Percentiles rank a stretch among this genome's conserved stretches.
phyloP scores from a whole-genome alignment of 1,284 basidiomycete genomes.

The Naganishia cerealis region DNA sequence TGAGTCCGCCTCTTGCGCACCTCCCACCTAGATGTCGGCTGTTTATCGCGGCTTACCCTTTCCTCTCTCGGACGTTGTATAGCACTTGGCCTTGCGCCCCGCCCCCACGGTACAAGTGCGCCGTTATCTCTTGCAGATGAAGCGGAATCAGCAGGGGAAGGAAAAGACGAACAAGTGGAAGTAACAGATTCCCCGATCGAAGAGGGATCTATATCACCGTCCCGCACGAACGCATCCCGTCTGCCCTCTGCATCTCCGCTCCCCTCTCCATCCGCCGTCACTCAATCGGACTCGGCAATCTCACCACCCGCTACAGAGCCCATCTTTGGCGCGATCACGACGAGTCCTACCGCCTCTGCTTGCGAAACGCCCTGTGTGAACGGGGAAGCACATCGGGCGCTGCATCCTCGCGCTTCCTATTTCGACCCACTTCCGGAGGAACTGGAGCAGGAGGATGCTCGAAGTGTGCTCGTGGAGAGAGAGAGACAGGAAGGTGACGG shows the following conservation, averaged over 20 bases:
- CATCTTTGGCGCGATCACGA: slow-evolving; percentile 5
- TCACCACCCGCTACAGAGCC: background rate
- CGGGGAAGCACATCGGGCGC: background rate
- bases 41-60: background rate
- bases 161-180: background rate
- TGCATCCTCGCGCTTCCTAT: background rate
- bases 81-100: background rate
- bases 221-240: no score
- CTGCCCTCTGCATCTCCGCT: background rate
- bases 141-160: background rate
- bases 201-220: background rate
- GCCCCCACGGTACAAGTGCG: background rate
- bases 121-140: background rate
- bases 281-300: slow-evolving; percentile 8
- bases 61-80: no score
- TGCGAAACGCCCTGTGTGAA: slow-evolving; percentile 17
- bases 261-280: background rate
- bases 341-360: slow-evolving; percentile 7
- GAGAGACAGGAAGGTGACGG: background rate
- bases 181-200: background rate
- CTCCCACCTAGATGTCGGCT: background rate
- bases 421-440: background rate
- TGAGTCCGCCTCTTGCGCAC: background rate
- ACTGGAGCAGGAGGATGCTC: background rate
- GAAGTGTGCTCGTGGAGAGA: background rate